Evolutionary conservation across 495 filamentous ascomycete species (phyloP), one percentile per base, ranked within the genome.

Genomic region (Lophiostoma macrostomum): DNA sequence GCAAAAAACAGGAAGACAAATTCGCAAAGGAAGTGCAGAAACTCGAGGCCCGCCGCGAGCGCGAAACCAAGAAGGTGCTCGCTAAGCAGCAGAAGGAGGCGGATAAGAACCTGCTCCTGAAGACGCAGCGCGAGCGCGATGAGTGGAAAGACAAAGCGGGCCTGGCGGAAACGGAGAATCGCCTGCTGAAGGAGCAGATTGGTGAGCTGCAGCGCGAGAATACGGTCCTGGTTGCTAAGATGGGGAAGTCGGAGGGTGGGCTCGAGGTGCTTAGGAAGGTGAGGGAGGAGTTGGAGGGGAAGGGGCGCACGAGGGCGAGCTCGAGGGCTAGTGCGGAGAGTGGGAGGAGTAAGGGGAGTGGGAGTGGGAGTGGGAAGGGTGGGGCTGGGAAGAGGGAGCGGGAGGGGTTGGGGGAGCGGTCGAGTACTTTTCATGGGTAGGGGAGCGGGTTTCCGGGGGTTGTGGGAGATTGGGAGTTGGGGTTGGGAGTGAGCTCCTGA

Each of bases 1-100:
- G 80, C 6, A 70, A 76, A 45, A 82, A 80, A 64, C 74, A 82
- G 50, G 76, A 85, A 55, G 81, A 87, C 54, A 84, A 79, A 52
- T 83, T 82, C 64, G 67, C 75, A 60, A 73, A 73, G 4, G 82
- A 88, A 59, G 53, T 87, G 3, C 70, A 71, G 53, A 84, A 82
- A 62, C 72, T 89, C 10, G 81, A 85, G 54, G 69, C 71, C 37
- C 85, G 83, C 67, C 63, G 68, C 5, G 56, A 56, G 37, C 61
- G 61, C 13, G 69, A 71, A 39, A 55, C 49, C n/a, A 39, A 50
- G 50, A 73, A 72, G 52, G 53, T 56, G 18, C 68, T 67, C 40
- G 67, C 53, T 42, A 40, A 53, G 36, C 50, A 58, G 41, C 27
- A 52, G 38, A 72, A 72, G 46, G 61, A 61, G 42, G 66, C 55